Conservation (phyloP, 2,329 filamentous ascomycete genomes). For the Colletotrichum lentis region DNA sequence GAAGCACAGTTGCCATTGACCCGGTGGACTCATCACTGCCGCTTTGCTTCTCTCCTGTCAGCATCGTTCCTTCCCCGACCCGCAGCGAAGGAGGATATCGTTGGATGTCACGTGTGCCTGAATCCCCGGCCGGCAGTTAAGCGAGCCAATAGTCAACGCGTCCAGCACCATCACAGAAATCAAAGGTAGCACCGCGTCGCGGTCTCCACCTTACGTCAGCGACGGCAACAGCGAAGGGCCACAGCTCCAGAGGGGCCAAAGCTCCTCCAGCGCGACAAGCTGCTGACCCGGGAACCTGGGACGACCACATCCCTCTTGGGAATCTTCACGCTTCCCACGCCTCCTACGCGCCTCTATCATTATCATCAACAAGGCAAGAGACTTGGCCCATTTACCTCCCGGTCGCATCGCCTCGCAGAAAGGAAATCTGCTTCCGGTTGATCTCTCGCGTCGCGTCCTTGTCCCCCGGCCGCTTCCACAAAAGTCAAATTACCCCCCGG, state of each 20-base stretch:
- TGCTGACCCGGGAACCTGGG: background rate
- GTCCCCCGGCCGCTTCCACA: no score
- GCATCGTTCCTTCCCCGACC: background rate
- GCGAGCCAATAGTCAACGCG: background rate
- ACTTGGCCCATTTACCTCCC: background rate
- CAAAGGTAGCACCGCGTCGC: background rate
- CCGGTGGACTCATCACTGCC: background rate
- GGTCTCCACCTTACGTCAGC: slow-evolving; percentile 19
- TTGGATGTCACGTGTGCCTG: slow-evolving; percentile 4
- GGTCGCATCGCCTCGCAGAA: background rate
- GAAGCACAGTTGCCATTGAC: background rate
- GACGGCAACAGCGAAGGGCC: background rate
- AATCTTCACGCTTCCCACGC: background rate
- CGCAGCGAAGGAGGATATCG: background rate
- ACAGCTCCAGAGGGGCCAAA: slow-evolving; percentile 21
- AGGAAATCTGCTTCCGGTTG: slow-evolving; percentile 6
- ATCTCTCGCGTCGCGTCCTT: background rate
- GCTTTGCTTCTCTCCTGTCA: background rate
- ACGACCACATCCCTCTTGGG: background rate
- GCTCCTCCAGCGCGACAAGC: slow-evolving; percentile 28
- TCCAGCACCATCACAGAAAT: background rate
- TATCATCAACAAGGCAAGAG: slow-evolving; percentile 1
- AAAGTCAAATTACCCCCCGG: background rate
- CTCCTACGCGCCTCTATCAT: background rate
- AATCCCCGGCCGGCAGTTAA: background rate